Evolutionary conservation across 1,139 yeast genomes (phyloP).

Genomic region (Suhomyces bokatorum): DNA sequence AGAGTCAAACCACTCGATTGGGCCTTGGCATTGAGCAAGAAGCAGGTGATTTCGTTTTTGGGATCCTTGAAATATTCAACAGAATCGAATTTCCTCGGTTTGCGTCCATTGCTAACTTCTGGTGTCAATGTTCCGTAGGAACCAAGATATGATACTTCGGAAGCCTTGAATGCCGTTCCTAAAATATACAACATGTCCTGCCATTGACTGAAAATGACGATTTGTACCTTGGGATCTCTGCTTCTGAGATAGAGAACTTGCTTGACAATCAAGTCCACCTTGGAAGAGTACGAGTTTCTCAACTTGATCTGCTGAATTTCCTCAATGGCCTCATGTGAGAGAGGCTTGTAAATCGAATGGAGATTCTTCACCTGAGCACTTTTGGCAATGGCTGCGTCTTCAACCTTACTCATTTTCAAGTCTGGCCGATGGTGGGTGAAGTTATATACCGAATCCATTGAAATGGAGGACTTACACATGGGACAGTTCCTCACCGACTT

Average conservation of each 20-base stretch:
- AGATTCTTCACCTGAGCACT: slow-evolving; percentile 25
- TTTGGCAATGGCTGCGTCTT: slow-evolving; percentile 21
- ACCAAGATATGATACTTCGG: slow-evolving; percentile 54
- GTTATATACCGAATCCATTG: slow-evolving; percentile 51
- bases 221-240: slow-evolving; percentile 66
- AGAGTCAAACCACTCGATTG: slow-evolving; percentile 90
- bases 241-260: slow-evolving; percentile 64
- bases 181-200: slow-evolving; percentile 67
- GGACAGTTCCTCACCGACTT: slow-evolving; percentile 62
- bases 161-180: slow-evolving; percentile 63
- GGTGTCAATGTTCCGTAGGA: slow-evolving; percentile 40
- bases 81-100: slow-evolving; percentile 36
- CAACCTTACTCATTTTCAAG: slow-evolving; percentile 48
- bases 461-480: slow-evolving; percentile 61
- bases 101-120: slow-evolving; percentile 32
- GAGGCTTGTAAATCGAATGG: slow-evolving; percentile 49
- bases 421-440: slow-evolving; percentile 54
- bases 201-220: slow-evolving; percentile 89
- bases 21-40: slow-evolving; percentile 78
- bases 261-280: slow-evolving; percentile 78
- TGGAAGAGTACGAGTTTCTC: slow-evolving; percentile 68
- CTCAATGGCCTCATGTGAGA: slow-evolving; percentile 40
- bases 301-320: slow-evolving; percentile 48
- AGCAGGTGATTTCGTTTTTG: slow-evolving; percentile 64
- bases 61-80: slow-evolving; percentile 69